Evolutionary conservation across 2,329 filamentous ascomycete genomes (phyloP), one percentile per base, ranked within the genome.

Genomic region (Graphilbum sp.): DNA sequence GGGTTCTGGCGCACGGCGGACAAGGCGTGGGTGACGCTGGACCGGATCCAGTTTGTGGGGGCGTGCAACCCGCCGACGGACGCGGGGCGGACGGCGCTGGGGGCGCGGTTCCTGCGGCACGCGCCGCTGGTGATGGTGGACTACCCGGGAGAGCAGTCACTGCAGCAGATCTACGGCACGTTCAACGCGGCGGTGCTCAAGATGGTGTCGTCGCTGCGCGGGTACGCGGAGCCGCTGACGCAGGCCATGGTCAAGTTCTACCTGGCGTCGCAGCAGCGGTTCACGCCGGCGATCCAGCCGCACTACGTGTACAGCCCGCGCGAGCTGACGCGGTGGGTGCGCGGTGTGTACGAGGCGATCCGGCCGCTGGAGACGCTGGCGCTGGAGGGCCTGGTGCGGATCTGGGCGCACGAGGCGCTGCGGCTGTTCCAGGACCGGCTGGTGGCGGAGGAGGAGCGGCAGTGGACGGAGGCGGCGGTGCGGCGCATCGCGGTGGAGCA

Each of bases 111-210:
- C 72, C 69, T 99, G 47, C 77, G 92, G 42, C 92, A 99, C 57
- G 86, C 90, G 15, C 90, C 90, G n/a, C 73, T 99, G 39, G 82
- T 99, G 59, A 98, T 99, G 92, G 92, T 99, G 32, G 90, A 98
- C 54, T 99, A 99, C 53, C 90, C 90, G 43, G 90, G 92, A 51
- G 86, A 98, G 61, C 67, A 86, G 32, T 98, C 92, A 4, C 72
- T 99, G 29, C 79, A 79, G 48, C 90, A 99, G 56, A 99, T 99
- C 48, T 99, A 99, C 54, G 90, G 92, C 49, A 96, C 92, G 0
- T 98, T 98, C 71, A 98, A 93, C 55, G 81, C 73, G 39, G 90
- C 92, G 10, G 76, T 98, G 32, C 78, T 99, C 53, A 99, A 99
- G 67, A 90, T 98, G 45, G 79, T 98, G 36, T 88, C 90, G 1